Percentiles rank a stretch among this genome's conserved stretches.
Evolutionary conservation across 148 eudicot genomes (phyloP).

Genomic region (Rhododendron vialii): DNA sequence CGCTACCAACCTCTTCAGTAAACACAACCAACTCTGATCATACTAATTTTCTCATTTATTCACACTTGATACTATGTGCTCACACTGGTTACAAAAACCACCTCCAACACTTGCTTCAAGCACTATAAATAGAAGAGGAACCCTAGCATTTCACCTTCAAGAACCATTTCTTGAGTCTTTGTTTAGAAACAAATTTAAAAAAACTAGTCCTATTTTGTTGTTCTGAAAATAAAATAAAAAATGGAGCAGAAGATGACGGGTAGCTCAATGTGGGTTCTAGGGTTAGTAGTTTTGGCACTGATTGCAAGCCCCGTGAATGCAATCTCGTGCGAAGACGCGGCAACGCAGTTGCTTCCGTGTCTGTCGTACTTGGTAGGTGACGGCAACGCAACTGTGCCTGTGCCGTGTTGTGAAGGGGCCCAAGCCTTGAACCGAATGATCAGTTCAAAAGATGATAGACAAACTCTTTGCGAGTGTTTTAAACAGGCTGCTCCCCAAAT

Average conservation of each 20-base stretch:
- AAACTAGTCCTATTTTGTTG: neutral
- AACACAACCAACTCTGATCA: neutral
- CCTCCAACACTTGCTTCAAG: neutral
- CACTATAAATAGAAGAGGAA: neutral
- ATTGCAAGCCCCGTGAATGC: neutral
- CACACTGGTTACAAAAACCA: neutral
- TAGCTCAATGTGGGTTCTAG: neutral
- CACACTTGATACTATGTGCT: neutral
- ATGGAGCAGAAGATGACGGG: neutral
- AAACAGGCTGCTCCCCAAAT: neutral
- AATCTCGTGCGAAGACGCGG: conserved; percentile 12
- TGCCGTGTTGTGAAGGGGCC: conserved; percentile 6
- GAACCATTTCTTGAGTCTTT: neutral
- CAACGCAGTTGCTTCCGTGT: conserved; percentile 6
- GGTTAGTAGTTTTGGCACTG: neutral
- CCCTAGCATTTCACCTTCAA: neutral
- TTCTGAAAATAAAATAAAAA: neutral
- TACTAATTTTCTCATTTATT: neutral
- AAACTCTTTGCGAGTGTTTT: conserved; percentile 8
- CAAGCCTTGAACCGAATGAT: conserved; percentile 3
- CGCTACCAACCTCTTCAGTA: neutral
- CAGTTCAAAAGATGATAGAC: neutral
- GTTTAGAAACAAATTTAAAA: neutral
- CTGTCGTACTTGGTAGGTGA: neutral
- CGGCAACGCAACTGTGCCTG: neutral